Evolutionary conservation across 2,329 filamentous ascomycete species (phyloP).

Genomic region (Nannizzia gypsea): DNA sequence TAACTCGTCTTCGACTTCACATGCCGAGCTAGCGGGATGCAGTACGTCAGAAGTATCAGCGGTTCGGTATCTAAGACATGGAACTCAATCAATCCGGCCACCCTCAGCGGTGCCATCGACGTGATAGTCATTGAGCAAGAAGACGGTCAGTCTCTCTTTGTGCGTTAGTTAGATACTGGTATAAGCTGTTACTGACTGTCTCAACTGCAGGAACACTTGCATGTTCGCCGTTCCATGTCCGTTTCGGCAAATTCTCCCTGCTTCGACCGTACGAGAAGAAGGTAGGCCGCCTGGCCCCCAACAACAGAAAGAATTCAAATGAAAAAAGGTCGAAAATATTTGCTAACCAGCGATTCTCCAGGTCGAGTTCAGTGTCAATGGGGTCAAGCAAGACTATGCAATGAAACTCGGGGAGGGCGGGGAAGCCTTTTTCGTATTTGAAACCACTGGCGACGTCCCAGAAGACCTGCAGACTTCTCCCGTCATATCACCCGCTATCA

Average conservation of each 20-base stretch:
- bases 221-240: slow-evolving; percentile 96
- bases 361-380: slow-evolving; percentile 94
- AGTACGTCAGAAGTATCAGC: slow-evolving; percentile 93
- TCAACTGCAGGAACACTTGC: slow-evolving; percentile 48
- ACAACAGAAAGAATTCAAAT: neutral
- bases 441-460: slow-evolving; percentile 86
- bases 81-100: slow-evolving; percentile 98
- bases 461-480: slow-evolving; percentile 89
- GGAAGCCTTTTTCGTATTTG: slow-evolving; percentile 97
- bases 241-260: slow-evolving; percentile 96
- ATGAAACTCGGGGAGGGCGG: slow-evolving; percentile 98
- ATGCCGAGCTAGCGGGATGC: slow-evolving; percentile 49
- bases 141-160: slow-evolving; percentile 51
- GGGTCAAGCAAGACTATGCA: slow-evolving; percentile 77
- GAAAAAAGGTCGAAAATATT: neutral
- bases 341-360: slow-evolving; percentile 15
- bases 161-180: neutral
- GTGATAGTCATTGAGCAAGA: slow-evolving; percentile 96
- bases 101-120: slow-evolving; percentile 93
- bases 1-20: neutral
- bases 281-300: slow-evolving; percentile 24
- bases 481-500: slow-evolving; percentile 76
- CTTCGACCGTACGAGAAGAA: slow-evolving; percentile 95
- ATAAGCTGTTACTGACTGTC: slow-evolving; percentile 8
- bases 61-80: slow-evolving; percentile 95